Conservation (phyloP, 2,329 filamentous ascomycete species). For the Aspergillus costaricaensis region DNA sequence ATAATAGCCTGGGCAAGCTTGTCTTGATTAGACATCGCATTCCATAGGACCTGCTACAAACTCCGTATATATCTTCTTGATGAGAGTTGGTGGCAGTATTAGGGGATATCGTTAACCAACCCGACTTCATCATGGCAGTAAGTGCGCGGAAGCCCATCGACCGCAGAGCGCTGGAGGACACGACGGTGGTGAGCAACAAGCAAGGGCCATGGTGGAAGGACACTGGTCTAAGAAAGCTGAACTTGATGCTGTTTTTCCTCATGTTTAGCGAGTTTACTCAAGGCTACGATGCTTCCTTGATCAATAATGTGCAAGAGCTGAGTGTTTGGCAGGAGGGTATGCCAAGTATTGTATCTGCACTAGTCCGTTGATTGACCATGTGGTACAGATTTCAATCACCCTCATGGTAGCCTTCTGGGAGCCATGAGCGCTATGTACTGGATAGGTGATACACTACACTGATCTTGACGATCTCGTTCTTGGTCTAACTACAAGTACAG, state of each 20-base stretch:
- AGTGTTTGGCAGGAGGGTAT: neutral
- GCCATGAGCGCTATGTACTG: slow-evolving; percentile 1
- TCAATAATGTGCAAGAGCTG: slow-evolving; percentile 3
- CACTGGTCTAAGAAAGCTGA: neutral
- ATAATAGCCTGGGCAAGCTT: neutral
- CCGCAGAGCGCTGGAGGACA: neutral
- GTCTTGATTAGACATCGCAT: neutral
- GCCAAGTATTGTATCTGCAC: neutral
- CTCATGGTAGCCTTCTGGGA: neutral
- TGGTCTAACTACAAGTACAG: neutral
- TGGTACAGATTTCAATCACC: neutral
- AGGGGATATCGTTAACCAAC: neutral
- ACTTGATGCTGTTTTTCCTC: slow-evolving; percentile 1
- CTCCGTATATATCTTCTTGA: neutral
- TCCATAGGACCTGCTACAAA: neutral
- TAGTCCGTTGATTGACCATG: neutral
- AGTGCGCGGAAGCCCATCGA: neutral
- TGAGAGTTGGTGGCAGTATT: neutral
- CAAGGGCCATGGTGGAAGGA: neutral
- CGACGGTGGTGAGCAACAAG: neutral
- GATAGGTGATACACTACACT: neutral
- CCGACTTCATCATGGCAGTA: neutral
- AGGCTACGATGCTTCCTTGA: neutral
- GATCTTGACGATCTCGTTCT: neutral
- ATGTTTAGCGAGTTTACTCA: slow-evolving; percentile 6